Evolutionary conservation across 768 basidiomycete genomes (phyloP).

Genomic region (Suillus discolor): DNA sequence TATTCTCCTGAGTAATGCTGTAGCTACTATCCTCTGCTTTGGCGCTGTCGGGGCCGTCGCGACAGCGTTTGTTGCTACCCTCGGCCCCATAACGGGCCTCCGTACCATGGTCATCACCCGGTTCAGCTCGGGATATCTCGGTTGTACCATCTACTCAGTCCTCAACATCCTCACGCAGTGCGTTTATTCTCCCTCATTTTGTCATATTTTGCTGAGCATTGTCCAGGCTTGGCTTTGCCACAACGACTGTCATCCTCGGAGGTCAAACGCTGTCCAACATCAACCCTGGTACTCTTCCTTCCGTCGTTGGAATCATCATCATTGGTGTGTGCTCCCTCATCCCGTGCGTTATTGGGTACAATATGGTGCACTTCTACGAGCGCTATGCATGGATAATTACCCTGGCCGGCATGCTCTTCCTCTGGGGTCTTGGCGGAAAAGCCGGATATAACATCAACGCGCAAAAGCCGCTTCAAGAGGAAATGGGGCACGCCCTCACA

Average conservation of each 20-base stretch:
- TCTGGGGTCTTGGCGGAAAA: conserved; percentile 51
- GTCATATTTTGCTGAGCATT: background rate
- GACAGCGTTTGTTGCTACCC: conserved; percentile 53
- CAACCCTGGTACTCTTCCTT: conserved; percentile 44
- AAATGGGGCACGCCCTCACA: conserved; percentile 43
- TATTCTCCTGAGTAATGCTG: conserved; percentile 36
- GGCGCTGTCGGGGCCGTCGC: conserved; percentile 42
- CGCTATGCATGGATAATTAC: conserved; percentile 57
- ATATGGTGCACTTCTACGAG: conserved; percentile 51
- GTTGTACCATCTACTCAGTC: conserved; percentile 50
- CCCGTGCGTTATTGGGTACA: conserved; percentile 50
- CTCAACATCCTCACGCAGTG: conserved; percentile 56
- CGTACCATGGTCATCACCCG: conserved; percentile 56
- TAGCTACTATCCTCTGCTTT: conserved; percentile 50
- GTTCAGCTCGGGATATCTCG: conserved; percentile 51
- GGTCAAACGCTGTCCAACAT: conserved; percentile 53
- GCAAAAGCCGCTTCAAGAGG: conserved; percentile 42
- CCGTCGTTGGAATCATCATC: conserved; percentile 52
- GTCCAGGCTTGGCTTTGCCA: conserved; percentile 48
- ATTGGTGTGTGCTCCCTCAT: conserved; percentile 43
- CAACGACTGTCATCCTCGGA: conserved; percentile 52
- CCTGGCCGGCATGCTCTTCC: conserved; percentile 49
- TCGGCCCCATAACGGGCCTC: conserved; percentile 55
- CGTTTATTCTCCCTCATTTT: conserved; percentile 4
- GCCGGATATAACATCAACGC: conserved; percentile 48